Conservation (phyloP, 2,329 filamentous ascomycete species). For the Talaromyces sp. region DNA sequence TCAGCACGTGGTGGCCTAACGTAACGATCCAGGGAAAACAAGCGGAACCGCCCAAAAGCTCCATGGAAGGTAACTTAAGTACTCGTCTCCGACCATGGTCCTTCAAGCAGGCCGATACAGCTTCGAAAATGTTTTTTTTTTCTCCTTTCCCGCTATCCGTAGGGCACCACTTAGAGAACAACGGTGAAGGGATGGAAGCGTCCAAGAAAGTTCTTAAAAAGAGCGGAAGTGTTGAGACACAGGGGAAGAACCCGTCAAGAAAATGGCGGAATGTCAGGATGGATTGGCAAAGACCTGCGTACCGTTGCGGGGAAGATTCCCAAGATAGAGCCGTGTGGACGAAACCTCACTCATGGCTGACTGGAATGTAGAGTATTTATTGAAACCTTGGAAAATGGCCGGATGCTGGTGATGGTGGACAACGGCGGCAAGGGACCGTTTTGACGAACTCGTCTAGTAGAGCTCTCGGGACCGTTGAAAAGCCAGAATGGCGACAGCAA, state of each 20-base stretch:
- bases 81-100: conserved; percentile 14
- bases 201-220: conserved; percentile 10
- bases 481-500: neutral
- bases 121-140: neutral
- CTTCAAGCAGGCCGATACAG: conserved; percentile 10
- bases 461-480: neutral
- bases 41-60: conserved; percentile 20
- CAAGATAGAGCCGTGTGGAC: conserved; percentile 90
- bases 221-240: conserved; percentile 11
- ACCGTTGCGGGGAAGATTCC: conserved; percentile 96
- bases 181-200: conserved; percentile 10
- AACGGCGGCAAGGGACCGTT: conserved; percentile 1
- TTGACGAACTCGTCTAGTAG: conserved; percentile 2
- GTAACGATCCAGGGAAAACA: conserved; percentile 22
- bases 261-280: conserved; percentile 21
- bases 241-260: conserved; percentile 15
- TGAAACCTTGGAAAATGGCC: neutral
- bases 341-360: conserved; percentile 75
- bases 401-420: neutral
- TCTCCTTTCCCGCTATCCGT: neutral
- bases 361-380: conserved; percentile 10
- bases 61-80: conserved; percentile 13
- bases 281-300: conserved; percentile 44
- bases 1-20: conserved; percentile 27
- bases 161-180: conserved; percentile 9